Conservation (phyloP, 352 stramenopile species). For the Globisporangium iwayamae region DNA sequence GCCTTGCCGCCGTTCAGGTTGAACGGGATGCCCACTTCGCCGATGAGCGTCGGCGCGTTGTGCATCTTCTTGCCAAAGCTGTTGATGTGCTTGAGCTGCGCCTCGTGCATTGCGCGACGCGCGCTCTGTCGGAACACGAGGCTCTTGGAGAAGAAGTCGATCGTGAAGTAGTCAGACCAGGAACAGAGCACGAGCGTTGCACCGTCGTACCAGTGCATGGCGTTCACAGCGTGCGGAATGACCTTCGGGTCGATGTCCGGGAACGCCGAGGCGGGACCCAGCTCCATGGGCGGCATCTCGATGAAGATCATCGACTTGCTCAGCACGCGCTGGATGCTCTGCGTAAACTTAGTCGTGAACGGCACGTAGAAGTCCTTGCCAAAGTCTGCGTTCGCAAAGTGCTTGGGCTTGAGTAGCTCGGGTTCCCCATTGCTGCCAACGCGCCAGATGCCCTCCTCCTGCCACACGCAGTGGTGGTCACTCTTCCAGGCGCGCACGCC, state of each 20-base stretch:
- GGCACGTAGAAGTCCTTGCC: slow-evolving; percentile 76
- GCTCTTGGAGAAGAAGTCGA: slow-evolving; percentile 58
- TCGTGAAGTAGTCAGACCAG: slow-evolving; percentile 69
- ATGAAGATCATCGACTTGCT: slow-evolving; percentile 69
- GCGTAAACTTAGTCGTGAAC: slow-evolving; percentile 57
- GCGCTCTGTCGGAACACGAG: slow-evolving; percentile 64
- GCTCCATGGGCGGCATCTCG: slow-evolving; percentile 77
- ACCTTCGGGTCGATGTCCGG: slow-evolving; percentile 52
- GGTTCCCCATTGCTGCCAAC: slow-evolving; percentile 41
- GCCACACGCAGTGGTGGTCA: slow-evolving; percentile 69
- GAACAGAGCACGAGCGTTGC: slow-evolving; percentile 79
- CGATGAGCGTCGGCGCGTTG: slow-evolving; percentile 60
- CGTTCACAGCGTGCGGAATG: slow-evolving; percentile 70
- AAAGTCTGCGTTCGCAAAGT: slow-evolving; percentile 75
- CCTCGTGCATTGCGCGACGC: slow-evolving; percentile 35
- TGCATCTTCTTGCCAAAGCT: slow-evolving; percentile 49
- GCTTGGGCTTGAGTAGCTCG: slow-evolving; percentile 47
- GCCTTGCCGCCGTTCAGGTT: slow-evolving; percentile 56
- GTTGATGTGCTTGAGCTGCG: slow-evolving; percentile 56
- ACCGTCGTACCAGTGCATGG: slow-evolving; percentile 90
- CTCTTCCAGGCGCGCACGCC: slow-evolving; percentile 69
- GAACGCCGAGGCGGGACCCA: slow-evolving; percentile 47
- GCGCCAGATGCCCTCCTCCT: slow-evolving; percentile 73
- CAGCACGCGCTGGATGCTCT: slow-evolving; percentile 53
- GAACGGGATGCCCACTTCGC: slow-evolving; percentile 71